Percentiles rank a stretch among this genome's conserved stretches.
Evolutionary conservation across 2,329 filamentous ascomycete genomes (phyloP).

Genomic region (Paecilomyces formosus): DNA sequence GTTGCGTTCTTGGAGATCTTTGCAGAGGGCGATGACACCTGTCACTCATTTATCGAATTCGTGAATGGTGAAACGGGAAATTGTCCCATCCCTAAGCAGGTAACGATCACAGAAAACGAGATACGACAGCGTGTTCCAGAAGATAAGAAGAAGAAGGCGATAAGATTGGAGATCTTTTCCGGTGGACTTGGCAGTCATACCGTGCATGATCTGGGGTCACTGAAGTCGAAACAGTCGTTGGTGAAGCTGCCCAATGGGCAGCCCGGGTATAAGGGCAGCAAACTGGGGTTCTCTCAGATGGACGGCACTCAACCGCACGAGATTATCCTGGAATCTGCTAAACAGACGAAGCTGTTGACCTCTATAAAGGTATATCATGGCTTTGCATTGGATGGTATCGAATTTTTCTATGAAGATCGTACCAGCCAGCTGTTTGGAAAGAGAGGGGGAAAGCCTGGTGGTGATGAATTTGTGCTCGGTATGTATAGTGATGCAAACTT

Average conservation of each 20-base stretch:
- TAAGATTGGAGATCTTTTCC: constrained; percentile 70
- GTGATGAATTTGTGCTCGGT: constrained; percentile 72
- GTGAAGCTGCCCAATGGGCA: constrained; percentile 70
- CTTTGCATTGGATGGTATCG: constrained; percentile 70
- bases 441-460: constrained; percentile 60
- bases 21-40: constrained; percentile 70
- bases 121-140: constrained; percentile 65
- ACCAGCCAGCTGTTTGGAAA: constrained; percentile 83
- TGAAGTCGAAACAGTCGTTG: constrained; percentile 64
- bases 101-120: constrained; percentile 67
- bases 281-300: constrained; percentile 65
- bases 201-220: constrained; percentile 65
- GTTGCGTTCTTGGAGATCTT: constrained; percentile 81
- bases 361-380: constrained; percentile 72
- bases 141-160: constrained; percentile 58
- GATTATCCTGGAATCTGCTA: constrained; percentile 64
- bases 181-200: constrained; percentile 65
- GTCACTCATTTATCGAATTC: constrained; percentile 76
- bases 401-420: constrained; percentile 87
- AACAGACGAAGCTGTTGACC: constrained; percentile 65
- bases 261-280: constrained; percentile 66
- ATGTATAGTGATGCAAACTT: constrained; percentile 24
- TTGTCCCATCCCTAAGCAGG: constrained; percentile 58
- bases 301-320: constrained; percentile 64
- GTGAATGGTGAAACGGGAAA: constrained; percentile 52